Base-by-base conservation (phyloP, 2,329 filamentous ascomycete species). In the Monosporascus cannonballus region DNA sequence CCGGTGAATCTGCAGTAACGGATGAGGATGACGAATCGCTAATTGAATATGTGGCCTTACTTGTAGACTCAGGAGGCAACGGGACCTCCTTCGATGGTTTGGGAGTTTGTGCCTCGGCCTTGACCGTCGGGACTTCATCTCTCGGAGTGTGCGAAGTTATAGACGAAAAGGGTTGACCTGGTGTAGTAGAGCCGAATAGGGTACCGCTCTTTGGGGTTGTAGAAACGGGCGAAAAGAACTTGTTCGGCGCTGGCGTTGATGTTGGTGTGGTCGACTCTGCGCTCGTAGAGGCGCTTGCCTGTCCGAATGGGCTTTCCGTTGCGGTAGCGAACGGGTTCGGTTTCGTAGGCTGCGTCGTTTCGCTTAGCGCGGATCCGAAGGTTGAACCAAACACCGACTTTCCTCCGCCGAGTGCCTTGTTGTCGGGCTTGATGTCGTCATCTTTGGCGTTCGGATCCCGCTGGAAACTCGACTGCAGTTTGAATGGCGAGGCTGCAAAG, bases 381-480 rank as follows among this genome's bases (percentile, higher is more conserved):
- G 72, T 77, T 50, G 72, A 73, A n/a, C 81, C 80, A 62, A 89
- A 88, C 58, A 87, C 59, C 2, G 72, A 75, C 5, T 75, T 74
- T 14, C 73, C 73, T n/a, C 70, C 68, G 20, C 66, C 60, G n/a
- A 24, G 20, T 8, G 30, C 51, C 9, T 41, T 41, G 17, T 61
- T 55, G 39, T 68, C 65, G 22, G 24, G 14, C 14, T 69, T 65
- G 17, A 78, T 71, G 37, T 76, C 69, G 53, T 86, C 81, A 24
- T 87, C 78, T 53, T 82, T 83, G 1, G 80, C 75, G 45, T 77
- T 76, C 6, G 80, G 77, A 58, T 89, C 85, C 8, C 77, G 76
- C 61, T 84, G 83, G 71, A 90, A 90, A 2, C 81, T 84, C 30
- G 82, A 85, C 39, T 79, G 78, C 17, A 90, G 73, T 59, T 87